phyloP scores from a whole-genome alignment of 2,329 filamentous ascomycete species.

The Ophioceras dolichostomum region DNA sequence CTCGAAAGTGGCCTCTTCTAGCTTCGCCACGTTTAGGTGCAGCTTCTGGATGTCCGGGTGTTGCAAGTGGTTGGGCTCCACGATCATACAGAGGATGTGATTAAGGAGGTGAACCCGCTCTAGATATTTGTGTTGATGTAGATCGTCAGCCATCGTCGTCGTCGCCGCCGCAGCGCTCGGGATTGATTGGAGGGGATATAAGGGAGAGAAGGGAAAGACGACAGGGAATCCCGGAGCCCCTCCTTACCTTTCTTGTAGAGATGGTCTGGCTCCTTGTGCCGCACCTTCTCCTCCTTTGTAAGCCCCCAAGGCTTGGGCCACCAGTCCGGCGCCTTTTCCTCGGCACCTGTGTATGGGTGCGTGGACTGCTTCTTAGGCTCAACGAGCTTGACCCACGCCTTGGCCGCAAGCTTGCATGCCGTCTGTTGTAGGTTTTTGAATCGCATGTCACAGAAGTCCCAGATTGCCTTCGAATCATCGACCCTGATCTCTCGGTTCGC shows the following conservation, averaged over 20 bases:
- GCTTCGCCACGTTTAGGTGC: constrained; percentile 37
- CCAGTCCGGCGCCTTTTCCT: constrained; percentile 52
- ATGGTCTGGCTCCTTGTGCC: constrained; percentile 65
- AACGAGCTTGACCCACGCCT: constrained; percentile 64
- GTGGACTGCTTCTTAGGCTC: constrained; percentile 68
- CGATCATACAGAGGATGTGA: constrained; percentile 47
- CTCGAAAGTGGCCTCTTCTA: constrained; percentile 47
- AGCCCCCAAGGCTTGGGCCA: constrained; percentile 48
- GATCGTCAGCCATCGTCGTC: too few relatives aligned
- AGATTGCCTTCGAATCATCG: constrained; percentile 39
- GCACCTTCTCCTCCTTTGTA: constrained; percentile 39
- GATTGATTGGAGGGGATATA: background rate
- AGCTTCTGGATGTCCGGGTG: constrained; percentile 40
- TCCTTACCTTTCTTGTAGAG: constrained; percentile 56
- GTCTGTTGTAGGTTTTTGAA: constrained; percentile 59
- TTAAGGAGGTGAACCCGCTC: constrained; percentile 46
- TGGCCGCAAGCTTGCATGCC: constrained; percentile 59
- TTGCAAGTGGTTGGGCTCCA: constrained; percentile 35
- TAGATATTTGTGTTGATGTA: background rate
- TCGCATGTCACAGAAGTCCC: constrained; percentile 46
- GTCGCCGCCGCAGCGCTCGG: too few relatives aligned
- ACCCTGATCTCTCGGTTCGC: constrained; percentile 30
- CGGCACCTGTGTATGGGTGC: constrained; percentile 57
- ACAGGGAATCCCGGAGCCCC: too few relatives aligned
- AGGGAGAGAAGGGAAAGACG: constrained; percentile 6